A percentile compares a stretch with the other conserved stretches of the same genome.
These are phyloP conservation scores for Tuber microsphaerosporum DNA, from an alignment of 495 filamentous ascomycete genomes.

Conservation along the genomic window DNA sequence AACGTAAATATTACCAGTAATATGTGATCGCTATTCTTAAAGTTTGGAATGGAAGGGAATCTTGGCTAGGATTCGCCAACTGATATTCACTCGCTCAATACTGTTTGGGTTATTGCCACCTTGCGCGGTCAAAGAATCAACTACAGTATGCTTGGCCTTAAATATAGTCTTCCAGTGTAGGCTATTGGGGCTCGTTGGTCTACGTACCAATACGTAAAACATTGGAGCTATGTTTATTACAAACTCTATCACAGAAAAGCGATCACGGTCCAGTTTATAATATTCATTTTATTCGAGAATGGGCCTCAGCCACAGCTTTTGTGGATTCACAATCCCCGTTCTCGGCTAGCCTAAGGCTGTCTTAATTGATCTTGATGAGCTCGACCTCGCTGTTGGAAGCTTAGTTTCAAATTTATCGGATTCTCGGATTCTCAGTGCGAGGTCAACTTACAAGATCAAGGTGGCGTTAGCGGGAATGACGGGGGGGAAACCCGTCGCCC, in stretches of 20 bases:
- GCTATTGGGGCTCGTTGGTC: background rate
- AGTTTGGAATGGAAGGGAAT: background rate
- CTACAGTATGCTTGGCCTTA: background rate
- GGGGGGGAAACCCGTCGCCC: conserved; percentile 47
- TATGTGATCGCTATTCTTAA: background rate
- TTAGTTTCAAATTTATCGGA: background rate
- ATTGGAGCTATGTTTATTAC: background rate
- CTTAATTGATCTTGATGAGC: conserved; percentile 43
- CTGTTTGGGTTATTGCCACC: background rate
- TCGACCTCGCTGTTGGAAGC: conserved; percentile 42
- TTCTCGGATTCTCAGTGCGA: background rate
- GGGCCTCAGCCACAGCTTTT: background rate
- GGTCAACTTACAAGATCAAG: conserved; percentile 45
- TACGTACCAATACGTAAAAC: background rate
- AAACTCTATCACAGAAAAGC: background rate
- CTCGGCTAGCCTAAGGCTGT: background rate
- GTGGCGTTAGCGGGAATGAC: conserved; percentile 44
- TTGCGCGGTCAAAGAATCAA: background rate
- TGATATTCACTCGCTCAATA: background rate
- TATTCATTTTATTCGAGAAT: background rate
- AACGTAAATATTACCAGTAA: background rate
- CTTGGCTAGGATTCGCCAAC: background rate
- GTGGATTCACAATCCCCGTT: background rate
- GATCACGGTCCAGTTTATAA: background rate
- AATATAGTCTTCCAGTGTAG: background rate